Conservation (phyloP, 805 yeast genomes). For the Candida fluviatilis region DNA sequence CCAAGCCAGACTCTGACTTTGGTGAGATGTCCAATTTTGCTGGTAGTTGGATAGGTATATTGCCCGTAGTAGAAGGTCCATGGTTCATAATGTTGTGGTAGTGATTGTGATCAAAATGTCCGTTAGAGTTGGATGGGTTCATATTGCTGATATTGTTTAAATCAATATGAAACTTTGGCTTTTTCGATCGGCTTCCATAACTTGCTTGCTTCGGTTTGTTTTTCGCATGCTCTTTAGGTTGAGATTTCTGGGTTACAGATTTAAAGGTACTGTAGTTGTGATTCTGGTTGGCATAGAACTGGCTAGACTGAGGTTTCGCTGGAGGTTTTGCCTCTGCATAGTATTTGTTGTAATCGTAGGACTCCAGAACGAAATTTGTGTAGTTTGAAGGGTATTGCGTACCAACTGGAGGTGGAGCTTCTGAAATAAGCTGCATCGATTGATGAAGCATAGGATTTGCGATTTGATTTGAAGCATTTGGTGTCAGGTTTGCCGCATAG, state of each 20-base stretch:
- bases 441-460: no score
- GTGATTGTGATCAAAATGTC: background rate
- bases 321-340: no score
- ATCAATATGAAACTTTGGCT: constrained; percentile 25
- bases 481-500: no score
- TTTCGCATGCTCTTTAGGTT: no score
- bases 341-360: no score
- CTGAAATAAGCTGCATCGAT: no score
- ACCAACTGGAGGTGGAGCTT: no score
- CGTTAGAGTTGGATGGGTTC: constrained; percentile 1
- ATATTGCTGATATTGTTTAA: constrained; percentile 18
- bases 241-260: background rate
- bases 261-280: background rate
- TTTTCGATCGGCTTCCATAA: constrained; percentile 8
- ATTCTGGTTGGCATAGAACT: no score
- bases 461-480: no score
- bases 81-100: background rate
- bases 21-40: constrained; percentile 13
- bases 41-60: constrained; percentile 8
- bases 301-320: no score
- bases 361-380: no score
- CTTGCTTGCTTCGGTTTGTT: background rate
- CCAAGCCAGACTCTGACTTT: constrained; percentile 16
- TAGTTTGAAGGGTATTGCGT: no score
- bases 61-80: constrained; percentile 1